Conservation (phyloP, 306 rosid species). For the Oxytropis ochrocephala region DNA sequence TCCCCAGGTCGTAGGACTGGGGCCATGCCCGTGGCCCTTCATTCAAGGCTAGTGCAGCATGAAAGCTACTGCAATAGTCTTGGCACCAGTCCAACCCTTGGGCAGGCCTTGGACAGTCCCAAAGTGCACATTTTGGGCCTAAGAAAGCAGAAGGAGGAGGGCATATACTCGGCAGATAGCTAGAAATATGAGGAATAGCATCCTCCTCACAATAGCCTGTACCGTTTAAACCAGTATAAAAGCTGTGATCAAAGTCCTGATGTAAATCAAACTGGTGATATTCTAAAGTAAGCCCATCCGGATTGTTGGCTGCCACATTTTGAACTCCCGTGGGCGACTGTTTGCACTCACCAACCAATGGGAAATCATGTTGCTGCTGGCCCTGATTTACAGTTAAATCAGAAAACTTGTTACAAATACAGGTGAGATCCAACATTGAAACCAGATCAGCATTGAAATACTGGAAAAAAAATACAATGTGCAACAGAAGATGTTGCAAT, state of each 20-base stretch:
- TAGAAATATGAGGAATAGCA: slow-evolving; percentile 53
- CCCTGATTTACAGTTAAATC: slow-evolving; percentile 48
- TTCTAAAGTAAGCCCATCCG: slow-evolving; percentile 64
- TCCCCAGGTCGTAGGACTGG: slow-evolving; percentile 97
- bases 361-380: slow-evolving; percentile 62
- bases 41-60: slow-evolving; percentile 81
- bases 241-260: slow-evolving; percentile 48
- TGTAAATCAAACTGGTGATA: slow-evolving; percentile 66
- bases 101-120: slow-evolving; percentile 90
- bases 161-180: slow-evolving; percentile 75
- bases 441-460: slow-evolving; percentile 31
- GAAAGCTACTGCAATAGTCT: slow-evolving; percentile 94
- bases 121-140: slow-evolving; percentile 95
- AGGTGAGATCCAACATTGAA: slow-evolving; percentile 27
- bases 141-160: slow-evolving; percentile 97
- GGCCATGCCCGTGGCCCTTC: slow-evolving; percentile 97
- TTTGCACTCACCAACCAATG: slow-evolving; percentile 62
- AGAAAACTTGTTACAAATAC: slow-evolving; percentile 36
- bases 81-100: slow-evolving; percentile 75
- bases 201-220: slow-evolving; percentile 54
- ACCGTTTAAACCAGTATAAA: slow-evolving; percentile 46
- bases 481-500: background rate
- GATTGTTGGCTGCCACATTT: slow-evolving; percentile 42
- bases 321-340: slow-evolving; percentile 51
- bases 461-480: slow-evolving; percentile 16